Conservation (phyloP, 306 rosid species). For the Malus asiatica region DNA sequence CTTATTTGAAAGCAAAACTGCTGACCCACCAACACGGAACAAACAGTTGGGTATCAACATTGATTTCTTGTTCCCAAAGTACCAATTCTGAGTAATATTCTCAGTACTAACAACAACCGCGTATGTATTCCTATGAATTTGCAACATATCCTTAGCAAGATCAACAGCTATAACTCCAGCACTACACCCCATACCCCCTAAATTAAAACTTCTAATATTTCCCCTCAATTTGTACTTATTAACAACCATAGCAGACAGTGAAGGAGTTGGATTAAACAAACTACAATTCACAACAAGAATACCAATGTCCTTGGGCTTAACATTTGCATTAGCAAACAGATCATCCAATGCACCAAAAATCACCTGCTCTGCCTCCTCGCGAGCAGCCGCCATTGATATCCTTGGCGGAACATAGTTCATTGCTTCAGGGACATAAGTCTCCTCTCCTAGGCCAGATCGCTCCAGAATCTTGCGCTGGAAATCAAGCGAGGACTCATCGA, state of each 20-base stretch:
- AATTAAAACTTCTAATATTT: conserved; percentile 42
- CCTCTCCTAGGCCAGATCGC: conserved; percentile 56
- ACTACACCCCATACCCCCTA: conserved; percentile 86
- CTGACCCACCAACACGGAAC: conserved; percentile 59
- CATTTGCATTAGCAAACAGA: conserved; percentile 38
- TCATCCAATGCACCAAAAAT: conserved; percentile 54
- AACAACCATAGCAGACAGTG: conserved; percentile 60
- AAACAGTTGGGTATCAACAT: conserved; percentile 67
- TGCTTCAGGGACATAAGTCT: conserved; percentile 50
- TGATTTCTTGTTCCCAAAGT: conserved; percentile 56
- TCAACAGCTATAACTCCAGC: conserved; percentile 65
- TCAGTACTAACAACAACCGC: conserved; percentile 76
- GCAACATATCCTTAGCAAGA: conserved; percentile 63
- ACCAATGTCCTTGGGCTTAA: conserved; percentile 50
- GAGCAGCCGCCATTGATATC: conserved; percentile 45
- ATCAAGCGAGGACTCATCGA: conserved; percentile 37
- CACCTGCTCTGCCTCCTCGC: conserved; percentile 53
- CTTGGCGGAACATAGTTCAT: conserved; percentile 41
- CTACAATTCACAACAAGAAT: conserved; percentile 67
- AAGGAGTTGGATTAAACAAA: conserved; percentile 63
- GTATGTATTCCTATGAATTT: conserved; percentile 44
- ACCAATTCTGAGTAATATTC: conserved; percentile 70
- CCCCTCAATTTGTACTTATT: conserved; percentile 50
- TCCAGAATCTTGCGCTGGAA: conserved; percentile 57
- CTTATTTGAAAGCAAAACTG: conserved; percentile 50